A percentile compares a stretch with the other conserved stretches of the same genome.
Conservation (phyloP, 805 yeast genomes). For the Saccharomycopsis malanga region DNA sequence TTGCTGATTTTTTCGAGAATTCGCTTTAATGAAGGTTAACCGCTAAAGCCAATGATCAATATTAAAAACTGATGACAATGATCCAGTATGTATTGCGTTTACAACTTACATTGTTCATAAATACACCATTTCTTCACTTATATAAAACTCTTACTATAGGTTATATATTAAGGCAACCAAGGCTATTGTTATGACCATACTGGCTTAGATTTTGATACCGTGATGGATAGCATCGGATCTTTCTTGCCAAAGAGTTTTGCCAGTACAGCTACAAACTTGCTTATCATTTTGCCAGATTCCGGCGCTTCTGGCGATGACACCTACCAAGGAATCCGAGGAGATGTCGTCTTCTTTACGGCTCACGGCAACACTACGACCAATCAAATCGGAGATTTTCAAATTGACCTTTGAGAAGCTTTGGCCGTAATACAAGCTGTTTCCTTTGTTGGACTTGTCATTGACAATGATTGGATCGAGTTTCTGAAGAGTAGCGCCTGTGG, state of each 20-base stretch:
- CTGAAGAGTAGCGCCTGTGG: conserved; percentile 50
- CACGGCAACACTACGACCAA: conserved; percentile 54
- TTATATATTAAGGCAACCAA: too few species aligned
- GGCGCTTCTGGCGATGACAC: conserved; percentile 93
- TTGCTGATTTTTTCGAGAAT: too few species aligned
- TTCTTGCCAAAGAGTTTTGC: conserved; percentile 95
- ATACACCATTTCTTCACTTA: too few species aligned
- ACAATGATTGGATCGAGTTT: conserved; percentile 34
- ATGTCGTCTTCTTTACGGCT: conserved; percentile 24
- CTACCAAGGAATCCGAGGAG: conserved; percentile 46
- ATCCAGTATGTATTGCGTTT: too few species aligned
- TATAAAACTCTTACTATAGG: too few species aligned
- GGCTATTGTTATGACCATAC: too few species aligned
- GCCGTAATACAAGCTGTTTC: conserved; percentile 14
- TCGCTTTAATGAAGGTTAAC: too few species aligned
- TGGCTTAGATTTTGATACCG: conserved; percentile 36
- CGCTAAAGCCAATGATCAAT: too few species aligned
- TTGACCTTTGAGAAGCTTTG: conserved; percentile 21
- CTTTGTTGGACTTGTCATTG: conserved; percentile 18
- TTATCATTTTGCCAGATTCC: conserved; percentile 97
- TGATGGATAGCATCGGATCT: conserved; percentile 62
- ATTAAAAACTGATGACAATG: too few species aligned
- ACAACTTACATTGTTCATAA: too few species aligned
- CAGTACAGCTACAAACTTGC: conserved; percentile 88
- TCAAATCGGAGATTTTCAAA: conserved; percentile 48